phyloP scores from a whole-genome alignment of 2,329 filamentous ascomycete species.

The Diaporthe sp. region DNA sequence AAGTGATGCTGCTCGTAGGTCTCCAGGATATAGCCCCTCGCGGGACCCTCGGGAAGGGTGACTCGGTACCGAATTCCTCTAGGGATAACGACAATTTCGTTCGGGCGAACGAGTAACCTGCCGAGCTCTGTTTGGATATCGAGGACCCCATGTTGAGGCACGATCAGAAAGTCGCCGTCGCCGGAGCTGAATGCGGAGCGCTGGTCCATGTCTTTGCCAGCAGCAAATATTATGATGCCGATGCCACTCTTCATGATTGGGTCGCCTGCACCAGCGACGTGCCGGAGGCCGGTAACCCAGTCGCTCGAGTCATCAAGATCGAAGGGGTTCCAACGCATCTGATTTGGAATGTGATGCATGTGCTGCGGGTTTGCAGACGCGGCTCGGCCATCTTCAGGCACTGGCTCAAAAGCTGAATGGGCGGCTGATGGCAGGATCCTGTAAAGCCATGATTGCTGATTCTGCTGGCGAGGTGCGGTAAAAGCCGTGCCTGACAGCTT shows the following conservation, averaged over 20 bases:
- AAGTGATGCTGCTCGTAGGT: slow-evolving; percentile 78
- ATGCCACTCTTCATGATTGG: slow-evolving; percentile 83
- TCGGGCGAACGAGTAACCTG: slow-evolving; percentile 79
- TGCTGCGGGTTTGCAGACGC: slow-evolving; percentile 49
- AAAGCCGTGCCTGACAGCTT: slow-evolving; percentile 81
- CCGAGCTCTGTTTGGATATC: slow-evolving; percentile 86
- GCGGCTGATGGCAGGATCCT: slow-evolving; percentile 75
- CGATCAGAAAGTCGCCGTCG: slow-evolving; percentile 83
- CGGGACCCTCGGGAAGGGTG: slow-evolving; percentile 70
- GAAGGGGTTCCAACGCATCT: slow-evolving; percentile 84
- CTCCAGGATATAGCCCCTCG: slow-evolving; percentile 81
- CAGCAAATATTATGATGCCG: slow-evolving; percentile 85
- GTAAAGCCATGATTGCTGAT: slow-evolving; percentile 81
- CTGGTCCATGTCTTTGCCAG: slow-evolving; percentile 80
- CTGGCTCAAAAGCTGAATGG: slow-evolving; percentile 67
- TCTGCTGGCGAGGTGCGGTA: slow-evolving; percentile 76
- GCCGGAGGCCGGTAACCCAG: slow-evolving; percentile 71
- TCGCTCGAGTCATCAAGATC: slow-evolving; percentile 70
- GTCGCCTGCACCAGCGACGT: slow-evolving; percentile 86
- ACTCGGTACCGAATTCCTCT: slow-evolving; percentile 82
- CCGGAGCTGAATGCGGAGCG: slow-evolving; percentile 87
- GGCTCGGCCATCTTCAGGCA: slow-evolving; percentile 47
- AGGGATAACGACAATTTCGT: slow-evolving; percentile 83
- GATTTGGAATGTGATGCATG: slow-evolving; percentile 83
- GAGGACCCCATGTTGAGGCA: slow-evolving; percentile 79